Conservation (phyloP, 2,329 filamentous ascomycete species). For the Albifimbria verrucaria region DNA sequence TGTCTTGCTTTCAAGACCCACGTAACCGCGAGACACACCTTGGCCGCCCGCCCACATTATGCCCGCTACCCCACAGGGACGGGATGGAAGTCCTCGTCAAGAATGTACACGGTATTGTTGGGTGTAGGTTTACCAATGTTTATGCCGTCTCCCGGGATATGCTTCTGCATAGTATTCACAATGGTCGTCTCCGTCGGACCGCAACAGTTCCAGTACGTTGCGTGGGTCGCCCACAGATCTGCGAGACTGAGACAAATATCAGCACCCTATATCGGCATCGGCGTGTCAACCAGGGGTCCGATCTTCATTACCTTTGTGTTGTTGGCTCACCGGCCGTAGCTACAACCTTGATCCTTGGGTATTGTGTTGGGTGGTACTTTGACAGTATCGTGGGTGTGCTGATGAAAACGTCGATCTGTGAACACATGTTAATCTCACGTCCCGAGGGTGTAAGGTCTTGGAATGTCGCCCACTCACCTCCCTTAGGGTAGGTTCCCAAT, state of each 20-base stretch:
- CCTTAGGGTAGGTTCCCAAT: conserved; percentile 43
- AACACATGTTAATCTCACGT: background rate
- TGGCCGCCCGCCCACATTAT: conserved; percentile 56
- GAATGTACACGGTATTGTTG: conserved; percentile 54
- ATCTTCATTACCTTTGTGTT: conserved; percentile 34
- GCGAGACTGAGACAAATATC: conserved; percentile 37
- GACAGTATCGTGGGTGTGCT: conserved; percentile 53
- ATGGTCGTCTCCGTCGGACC: conserved; percentile 60
- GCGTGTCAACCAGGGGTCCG: background rate
- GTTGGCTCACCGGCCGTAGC: conserved; percentile 56
- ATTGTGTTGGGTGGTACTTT: conserved; percentile 43
- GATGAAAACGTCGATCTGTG: conserved; percentile 49
- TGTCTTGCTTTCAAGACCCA: conserved; percentile 50
- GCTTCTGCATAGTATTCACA: conserved; percentile 53
- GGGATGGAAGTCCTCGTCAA: conserved; percentile 42
- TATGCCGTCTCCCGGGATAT: conserved; percentile 41
- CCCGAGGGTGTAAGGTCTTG: conserved; percentile 2
- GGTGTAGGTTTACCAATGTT: conserved; percentile 54
- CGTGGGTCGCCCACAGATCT: conserved; percentile 50
- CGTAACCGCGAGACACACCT: conserved; percentile 53
- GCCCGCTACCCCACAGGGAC: conserved; percentile 46
- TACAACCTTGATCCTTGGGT: conserved; percentile 48
- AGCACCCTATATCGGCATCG: conserved; percentile 7
- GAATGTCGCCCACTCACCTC: conserved; percentile 30
- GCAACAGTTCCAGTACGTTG: conserved; percentile 53